Percentiles rank a stretch among this genome's conserved stretches.
phyloP scores from a whole-genome alignment of 208 protist species.

The Acanthamoeba royreba region DNA sequence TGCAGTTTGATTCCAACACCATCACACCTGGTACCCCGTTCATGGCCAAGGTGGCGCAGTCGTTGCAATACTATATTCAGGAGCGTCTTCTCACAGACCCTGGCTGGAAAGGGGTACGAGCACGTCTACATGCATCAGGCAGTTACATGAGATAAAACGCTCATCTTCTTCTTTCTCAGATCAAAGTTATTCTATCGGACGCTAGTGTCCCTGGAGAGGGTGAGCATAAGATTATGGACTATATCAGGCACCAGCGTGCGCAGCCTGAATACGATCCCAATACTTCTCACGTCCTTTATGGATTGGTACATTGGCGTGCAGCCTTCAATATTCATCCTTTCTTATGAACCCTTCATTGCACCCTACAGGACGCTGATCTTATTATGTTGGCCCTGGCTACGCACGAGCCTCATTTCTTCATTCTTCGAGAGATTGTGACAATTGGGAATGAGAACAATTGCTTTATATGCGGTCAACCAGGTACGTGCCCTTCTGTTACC shows the following conservation, averaged over 20 bases:
- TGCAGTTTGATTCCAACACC: conserved; percentile 95
- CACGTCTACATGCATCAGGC: neutral
- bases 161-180: neutral
- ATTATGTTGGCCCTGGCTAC: conserved; percentile 98
- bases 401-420: conserved; percentile 97
- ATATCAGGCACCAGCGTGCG: conserved; percentile 72
- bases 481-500: neutral
- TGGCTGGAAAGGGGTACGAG: conserved; percentile 82
- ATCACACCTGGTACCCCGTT: conserved; percentile 99
- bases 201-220: conserved; percentile 96
- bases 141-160: neutral
- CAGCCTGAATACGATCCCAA: conserved; percentile 93
- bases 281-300: conserved; percentile 97
- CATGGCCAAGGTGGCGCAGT: conserved; percentile 92
- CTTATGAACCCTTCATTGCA: neutral
- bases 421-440: conserved; percentile 93
- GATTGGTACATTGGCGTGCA: conserved; percentile 80
- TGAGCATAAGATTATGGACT: conserved; percentile 90
- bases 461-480: conserved; percentile 38
- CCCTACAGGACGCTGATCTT: conserved; percentile 94
- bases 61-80: conserved; percentile 93
- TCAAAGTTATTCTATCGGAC: conserved; percentile 94
- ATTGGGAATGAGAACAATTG: neutral
- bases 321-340: neutral
- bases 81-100: conserved; percentile 92